Conservation (phyloP, 2,329 filamentous ascomycete genomes). For the Neopestalotiopsis sp. region DNA sequence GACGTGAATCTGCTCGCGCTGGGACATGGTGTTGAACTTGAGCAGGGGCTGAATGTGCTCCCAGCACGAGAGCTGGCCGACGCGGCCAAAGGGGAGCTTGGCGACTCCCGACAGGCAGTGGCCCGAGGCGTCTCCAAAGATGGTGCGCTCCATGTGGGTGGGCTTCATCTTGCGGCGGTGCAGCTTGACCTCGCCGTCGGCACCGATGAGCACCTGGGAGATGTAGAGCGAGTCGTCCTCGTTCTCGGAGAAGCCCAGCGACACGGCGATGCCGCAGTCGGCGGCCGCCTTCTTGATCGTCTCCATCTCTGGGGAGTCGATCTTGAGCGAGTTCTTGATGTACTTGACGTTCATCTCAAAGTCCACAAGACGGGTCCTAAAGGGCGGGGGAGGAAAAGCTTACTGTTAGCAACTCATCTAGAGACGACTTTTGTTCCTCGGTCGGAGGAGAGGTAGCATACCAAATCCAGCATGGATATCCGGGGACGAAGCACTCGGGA, state of each 20-base stretch:
- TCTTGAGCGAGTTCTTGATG: slow-evolving; percentile 36
- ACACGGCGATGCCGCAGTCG: slow-evolving; percentile 44
- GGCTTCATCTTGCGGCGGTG: slow-evolving; percentile 56
- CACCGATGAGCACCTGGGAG: slow-evolving; percentile 48
- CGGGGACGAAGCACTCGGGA: slow-evolving; percentile 49
- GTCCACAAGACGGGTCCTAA: slow-evolving; percentile 40
- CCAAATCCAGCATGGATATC: slow-evolving; percentile 40
- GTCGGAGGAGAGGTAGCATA: background rate
- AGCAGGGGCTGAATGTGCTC: slow-evolving; percentile 57
- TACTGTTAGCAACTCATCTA: background rate
- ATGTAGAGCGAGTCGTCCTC: slow-evolving; percentile 47
- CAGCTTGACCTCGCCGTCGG: slow-evolving; percentile 43
- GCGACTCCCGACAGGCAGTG: slow-evolving; percentile 43
- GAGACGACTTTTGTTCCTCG: background rate
- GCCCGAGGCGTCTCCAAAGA: slow-evolving; percentile 52
- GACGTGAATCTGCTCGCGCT: slow-evolving; percentile 52
- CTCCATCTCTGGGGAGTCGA: slow-evolving; percentile 41
- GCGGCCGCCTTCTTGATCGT: slow-evolving; percentile 38
- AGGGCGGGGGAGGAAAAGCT: too few species aligned
- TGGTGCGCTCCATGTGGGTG: slow-evolving; percentile 56
- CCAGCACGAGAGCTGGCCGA: slow-evolving; percentile 55
- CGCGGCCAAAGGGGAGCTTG: slow-evolving; percentile 31
- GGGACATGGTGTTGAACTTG: slow-evolving; percentile 49
- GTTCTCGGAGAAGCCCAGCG: slow-evolving; percentile 49
- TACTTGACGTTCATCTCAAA: slow-evolving; percentile 35